phyloP scores from a whole-genome alignment of 176 grass and related monocot genomes.

The Cenchrus fungigraminus region DNA sequence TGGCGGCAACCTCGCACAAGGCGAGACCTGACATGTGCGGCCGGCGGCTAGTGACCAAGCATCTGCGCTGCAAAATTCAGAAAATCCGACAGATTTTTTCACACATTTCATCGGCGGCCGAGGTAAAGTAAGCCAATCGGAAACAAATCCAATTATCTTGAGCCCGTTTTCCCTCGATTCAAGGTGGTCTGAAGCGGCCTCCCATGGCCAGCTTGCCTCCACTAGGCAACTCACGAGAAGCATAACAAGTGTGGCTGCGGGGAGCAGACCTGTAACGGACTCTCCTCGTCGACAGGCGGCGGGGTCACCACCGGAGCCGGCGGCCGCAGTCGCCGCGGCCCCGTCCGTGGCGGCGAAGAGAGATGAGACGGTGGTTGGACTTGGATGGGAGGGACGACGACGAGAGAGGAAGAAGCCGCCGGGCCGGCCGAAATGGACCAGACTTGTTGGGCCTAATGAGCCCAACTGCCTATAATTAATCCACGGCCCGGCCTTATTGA shows the following conservation, averaged over 20 bases:
- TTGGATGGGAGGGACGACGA: not conserved
- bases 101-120: not conserved
- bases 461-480: not conserved
- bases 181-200: not conserved
- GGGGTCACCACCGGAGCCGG: conserved; percentile 25
- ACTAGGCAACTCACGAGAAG: not conserved
- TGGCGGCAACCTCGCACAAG: conserved; percentile 25
- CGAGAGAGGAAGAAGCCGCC: too few relatives aligned
- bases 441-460: not conserved
- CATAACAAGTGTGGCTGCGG: too few relatives aligned
- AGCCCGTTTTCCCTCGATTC: not conserved
- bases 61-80: conserved; percentile 27
- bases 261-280: not conserved
- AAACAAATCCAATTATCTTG: not conserved
- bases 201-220: not conserved
- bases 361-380: conserved; percentile 12
- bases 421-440: not conserved
- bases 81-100: not conserved
- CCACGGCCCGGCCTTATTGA: not conserved
- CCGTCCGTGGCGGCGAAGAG: conserved; percentile 18
- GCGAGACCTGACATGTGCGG: conserved; percentile 35
- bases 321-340: not conserved
- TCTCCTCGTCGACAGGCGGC: not conserved
- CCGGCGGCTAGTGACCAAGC: conserved; percentile 6
- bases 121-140: not conserved